Evolutionary conservation across 2,329 filamentous ascomycete genomes (phyloP), one percentile per base, ranked within the genome.

Genomic region (Huntiella savannae): DNA sequence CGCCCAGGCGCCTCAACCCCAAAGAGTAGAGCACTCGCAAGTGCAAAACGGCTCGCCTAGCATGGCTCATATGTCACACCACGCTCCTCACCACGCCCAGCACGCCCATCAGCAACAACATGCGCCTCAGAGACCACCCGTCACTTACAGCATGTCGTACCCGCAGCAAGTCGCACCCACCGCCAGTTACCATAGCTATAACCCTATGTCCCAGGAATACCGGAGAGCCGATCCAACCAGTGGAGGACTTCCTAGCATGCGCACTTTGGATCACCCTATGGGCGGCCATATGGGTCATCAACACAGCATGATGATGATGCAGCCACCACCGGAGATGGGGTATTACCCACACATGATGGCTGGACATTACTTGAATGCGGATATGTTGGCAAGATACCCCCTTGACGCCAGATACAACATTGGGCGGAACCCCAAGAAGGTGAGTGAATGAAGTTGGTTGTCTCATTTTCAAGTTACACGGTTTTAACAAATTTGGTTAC

Each of bases 351-450:
- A 28, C 6, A 47, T 43, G 32, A 47, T 49, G 37, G 45, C 40
- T 7, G 40, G 33, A 22, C 43, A 40, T 5, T 49, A 71, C 50
- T 55, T 72, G 46, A 59, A 63, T 19, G 58, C 63, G 8, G 65
- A 69, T 22, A 57, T 62, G 50, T 55, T 64, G 53, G 59, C 61
- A 51, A 61, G 69, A 48, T 70, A 69, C 53, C 59, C 65, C 33
- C 54, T 72, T 34, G 70, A 72, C 47, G 66, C 68, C 33, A 63
- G 68, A 40, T 59, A 69, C 40, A 52, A 70, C 40, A 62, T 64
- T 37, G 62, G 64, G 40, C 64, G 67, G 44, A 67, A 69, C 15
- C 68, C 71, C 36, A 75, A 75, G 54, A 75, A 75, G 69, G 71
- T 47, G 61, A 57, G 13, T 35, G 19, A 4, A 43, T 35, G 19